These are phyloP conservation scores for Oropetium thomaeum DNA, from an alignment of 176 grass and related monocot genomes.

Conservation along the genomic window DNA sequence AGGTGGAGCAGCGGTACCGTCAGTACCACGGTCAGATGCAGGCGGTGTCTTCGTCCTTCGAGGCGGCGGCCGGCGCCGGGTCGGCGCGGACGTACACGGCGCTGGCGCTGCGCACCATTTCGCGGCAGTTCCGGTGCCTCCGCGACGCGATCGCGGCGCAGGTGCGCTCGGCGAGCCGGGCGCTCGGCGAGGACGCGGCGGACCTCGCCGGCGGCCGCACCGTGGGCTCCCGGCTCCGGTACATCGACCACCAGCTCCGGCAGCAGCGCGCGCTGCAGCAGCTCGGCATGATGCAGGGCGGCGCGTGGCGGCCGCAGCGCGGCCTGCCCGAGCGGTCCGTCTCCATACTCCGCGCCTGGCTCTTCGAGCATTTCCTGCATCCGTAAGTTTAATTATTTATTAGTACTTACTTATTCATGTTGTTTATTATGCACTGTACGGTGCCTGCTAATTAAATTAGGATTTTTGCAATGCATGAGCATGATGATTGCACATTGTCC, in stretches of 20 bases:
- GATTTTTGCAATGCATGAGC: too few relatives aligned
- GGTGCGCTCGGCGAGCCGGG: slow-evolving; percentile 65
- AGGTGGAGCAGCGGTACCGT: slow-evolving; percentile 98
- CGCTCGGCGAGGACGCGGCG: slow-evolving; percentile 71
- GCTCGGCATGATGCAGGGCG: slow-evolving; percentile 96
- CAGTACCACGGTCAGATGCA: slow-evolving; percentile 99
- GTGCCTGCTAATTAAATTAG: too few relatives aligned
- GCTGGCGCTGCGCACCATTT: slow-evolving; percentile 91
- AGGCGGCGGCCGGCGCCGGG: slow-evolving; percentile 54
- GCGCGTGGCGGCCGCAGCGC: slow-evolving; percentile 89
- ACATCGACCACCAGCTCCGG: slow-evolving; percentile 93
- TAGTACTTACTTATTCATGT: too few relatives aligned
- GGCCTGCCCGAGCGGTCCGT: slow-evolving; percentile 91
- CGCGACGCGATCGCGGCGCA: slow-evolving; percentile 79
- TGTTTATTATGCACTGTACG: too few relatives aligned
- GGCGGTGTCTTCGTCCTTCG: slow-evolving; percentile 69
- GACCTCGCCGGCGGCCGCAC: slow-evolving; percentile 39
- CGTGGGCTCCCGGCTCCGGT: slow-evolving; percentile 66
- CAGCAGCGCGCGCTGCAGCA: slow-evolving; percentile 96
- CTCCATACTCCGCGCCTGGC: slow-evolving; percentile 93
- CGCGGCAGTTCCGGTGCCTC: slow-evolving; percentile 92
- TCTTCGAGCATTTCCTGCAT: slow-evolving; percentile 99
- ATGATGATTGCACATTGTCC: too few relatives aligned
- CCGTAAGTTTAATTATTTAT: slow-evolving; percentile 72
- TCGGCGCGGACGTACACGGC: slow-evolving; percentile 87